A percentile compares a stretch with the other conserved stretches of the same genome.
These are phyloP conservation scores for Dendrocalamus sinicus DNA, from an alignment of 176 grass and related monocot genomes.

Conservation along the genomic window DNA sequence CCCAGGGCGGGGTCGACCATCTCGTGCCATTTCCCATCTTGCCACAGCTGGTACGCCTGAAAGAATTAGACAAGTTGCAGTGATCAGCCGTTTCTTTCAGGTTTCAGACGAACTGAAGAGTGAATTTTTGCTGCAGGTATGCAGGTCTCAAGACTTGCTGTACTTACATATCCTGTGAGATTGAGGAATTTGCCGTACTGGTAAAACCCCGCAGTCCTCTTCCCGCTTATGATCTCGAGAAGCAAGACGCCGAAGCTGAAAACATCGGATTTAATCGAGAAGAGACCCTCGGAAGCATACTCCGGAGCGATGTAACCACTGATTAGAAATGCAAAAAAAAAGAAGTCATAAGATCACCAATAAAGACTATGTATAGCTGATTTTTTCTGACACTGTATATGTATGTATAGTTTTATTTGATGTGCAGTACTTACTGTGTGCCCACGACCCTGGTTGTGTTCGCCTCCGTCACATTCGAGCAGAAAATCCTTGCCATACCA, in stretches of 20 bases:
- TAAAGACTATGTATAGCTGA: neutral
- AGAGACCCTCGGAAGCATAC: conserved; percentile 64
- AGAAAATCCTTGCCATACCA: conserved; percentile 53
- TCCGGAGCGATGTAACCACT: conserved; percentile 72
- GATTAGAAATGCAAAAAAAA: neutral
- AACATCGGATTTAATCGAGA: conserved; percentile 62
- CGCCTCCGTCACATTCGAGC: conserved; percentile 45
- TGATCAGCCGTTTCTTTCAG: neutral
- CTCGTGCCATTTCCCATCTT: conserved; percentile 48
- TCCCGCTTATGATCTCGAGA: conserved; percentile 66
- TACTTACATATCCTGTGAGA: conserved; percentile 61
- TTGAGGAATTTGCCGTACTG: conserved; percentile 55
- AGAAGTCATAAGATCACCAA: neutral
- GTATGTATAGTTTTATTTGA: neutral
- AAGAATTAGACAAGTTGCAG: neutral
- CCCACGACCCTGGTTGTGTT: conserved; percentile 59
- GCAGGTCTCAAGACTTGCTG: too few species aligned
- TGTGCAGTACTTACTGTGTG: conserved; percentile 48
- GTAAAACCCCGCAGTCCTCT: conserved; percentile 58
- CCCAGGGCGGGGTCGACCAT: conserved; percentile 48
- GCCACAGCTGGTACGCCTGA: conserved; percentile 60
- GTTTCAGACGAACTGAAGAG: neutral
- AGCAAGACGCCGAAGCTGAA: conserved; percentile 64
- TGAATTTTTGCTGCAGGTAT: neutral
- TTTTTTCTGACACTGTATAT: neutral